Base-by-base conservation (phyloP, 371 early-diverging fungal species). In the Chytridiales sp. region DNA sequence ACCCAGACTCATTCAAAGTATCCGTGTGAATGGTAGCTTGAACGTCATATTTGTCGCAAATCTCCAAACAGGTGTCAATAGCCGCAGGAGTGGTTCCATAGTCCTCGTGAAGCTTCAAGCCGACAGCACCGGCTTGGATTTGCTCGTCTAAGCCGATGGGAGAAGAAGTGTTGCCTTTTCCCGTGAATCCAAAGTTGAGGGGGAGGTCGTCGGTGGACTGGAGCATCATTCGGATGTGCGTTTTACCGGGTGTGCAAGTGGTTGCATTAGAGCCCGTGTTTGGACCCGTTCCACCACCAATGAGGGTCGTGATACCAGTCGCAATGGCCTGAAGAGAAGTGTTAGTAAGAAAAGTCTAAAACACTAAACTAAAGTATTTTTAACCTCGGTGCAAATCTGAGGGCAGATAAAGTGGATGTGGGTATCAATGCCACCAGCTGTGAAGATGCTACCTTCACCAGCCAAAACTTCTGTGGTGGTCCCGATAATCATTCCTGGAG, bases 281-380 rank as follows among this genome's bases (percentile, higher is more conserved):
- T 27, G 95, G 94, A 0, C 97, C 97, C 0, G 93, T 93, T 27
- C 97, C 97, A 35, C 97, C 95, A 24, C 95, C 97, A 57, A 96
- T 83, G 61, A 96, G 61, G 1, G 95, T 96, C 4, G 95, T 94
- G 30, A 88, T 79, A 38, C 97, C 96, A 32, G 85, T 85, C 1
- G 87, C 79, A 26, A 95, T 63, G 1, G 93, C 90, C 85, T 84
- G 47, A 22, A 13, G 26, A 35, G 29, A 34, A 54, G 26, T 11
- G 8, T 3, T 15, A n/a, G 32, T 39, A 29, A 27, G 22, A 22
- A 6, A 8, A 40, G 34, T 54, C 40, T 30, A 24, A 31, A 62
- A 47, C 15, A n/a, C 30, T 27, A 46, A 5, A 21, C 35, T 9
- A 21, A 47, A 58, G 44, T 64, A 42, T 32, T 26, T 34, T 59